Conservation (phyloP, 2,329 filamentous ascomycete genomes). For the Aspergillus phoenicis region DNA sequence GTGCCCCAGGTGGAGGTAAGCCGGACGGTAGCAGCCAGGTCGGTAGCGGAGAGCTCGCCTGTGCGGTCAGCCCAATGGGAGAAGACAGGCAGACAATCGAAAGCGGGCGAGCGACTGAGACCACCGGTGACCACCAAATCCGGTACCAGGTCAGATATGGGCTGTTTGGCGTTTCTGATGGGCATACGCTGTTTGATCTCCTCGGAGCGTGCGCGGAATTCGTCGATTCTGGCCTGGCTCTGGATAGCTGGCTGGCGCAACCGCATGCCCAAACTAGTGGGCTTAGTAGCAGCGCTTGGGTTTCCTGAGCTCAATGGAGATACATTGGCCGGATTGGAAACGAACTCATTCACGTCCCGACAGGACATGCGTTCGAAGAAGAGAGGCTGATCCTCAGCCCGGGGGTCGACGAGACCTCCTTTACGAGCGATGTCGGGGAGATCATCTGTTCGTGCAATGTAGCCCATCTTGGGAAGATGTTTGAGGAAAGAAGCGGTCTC, state of each 20-base stretch:
- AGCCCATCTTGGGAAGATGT: not conserved
- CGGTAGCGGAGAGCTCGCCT: not conserved
- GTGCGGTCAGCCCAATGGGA: constrained; percentile 1
- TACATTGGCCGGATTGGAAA: not conserved
- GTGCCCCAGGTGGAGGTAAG: not conserved
- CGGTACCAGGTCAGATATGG: not conserved
- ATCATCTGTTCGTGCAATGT: not conserved
- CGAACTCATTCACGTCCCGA: not conserved
- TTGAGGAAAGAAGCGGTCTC: too few species aligned
- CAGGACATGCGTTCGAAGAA: not conserved
- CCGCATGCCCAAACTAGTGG: too few species aligned
- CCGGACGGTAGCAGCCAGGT: not conserved
- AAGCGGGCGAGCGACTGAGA: not conserved
- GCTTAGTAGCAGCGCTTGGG: not conserved
- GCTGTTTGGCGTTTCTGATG: not conserved
- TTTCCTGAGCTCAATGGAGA: not conserved
- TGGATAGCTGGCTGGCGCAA: too few species aligned
- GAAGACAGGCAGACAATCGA: not conserved
- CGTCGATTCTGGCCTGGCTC: not conserved
- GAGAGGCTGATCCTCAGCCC: not conserved
- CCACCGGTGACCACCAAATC: not conserved
- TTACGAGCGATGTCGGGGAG: not conserved
- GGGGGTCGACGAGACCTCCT: not conserved
- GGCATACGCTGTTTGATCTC: not conserved
- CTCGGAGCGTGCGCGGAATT: not conserved